These are phyloP conservation scores for Dioszegia crocea DNA, from an alignment of 768 basidiomycete genomes.

Conservation along the genomic window DNA sequence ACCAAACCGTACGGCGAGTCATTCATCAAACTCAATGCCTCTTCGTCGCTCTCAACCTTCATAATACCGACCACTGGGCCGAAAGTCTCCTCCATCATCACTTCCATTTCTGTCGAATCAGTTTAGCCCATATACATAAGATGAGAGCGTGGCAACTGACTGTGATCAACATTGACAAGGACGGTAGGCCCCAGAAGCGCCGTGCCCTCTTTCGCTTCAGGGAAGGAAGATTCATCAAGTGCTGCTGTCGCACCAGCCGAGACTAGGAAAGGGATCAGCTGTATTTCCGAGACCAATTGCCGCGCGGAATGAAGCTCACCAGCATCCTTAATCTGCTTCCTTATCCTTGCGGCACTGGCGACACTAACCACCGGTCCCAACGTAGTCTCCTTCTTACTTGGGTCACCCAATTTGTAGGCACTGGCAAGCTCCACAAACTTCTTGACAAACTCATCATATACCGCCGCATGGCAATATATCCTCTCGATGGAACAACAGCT, in stretches of 20 bases:
- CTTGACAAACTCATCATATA: constrained; percentile 75
- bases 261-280: constrained; percentile 54
- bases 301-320: constrained; percentile 52
- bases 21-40: constrained; percentile 88
- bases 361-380: constrained; percentile 91
- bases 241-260: constrained; percentile 72
- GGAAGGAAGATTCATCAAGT: constrained; percentile 64
- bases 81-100: constrained; percentile 85
- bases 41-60: constrained; percentile 76
- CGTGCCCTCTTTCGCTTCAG: constrained; percentile 64
- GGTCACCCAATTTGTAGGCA: constrained; percentile 83
- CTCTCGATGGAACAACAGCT: constrained; percentile 91
- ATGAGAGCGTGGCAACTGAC: constrained; percentile 54
- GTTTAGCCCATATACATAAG: background rate
- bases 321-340: constrained; percentile 81
- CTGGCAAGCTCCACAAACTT: constrained; percentile 70
- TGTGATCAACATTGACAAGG: constrained; percentile 78
- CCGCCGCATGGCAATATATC: constrained; percentile 83
- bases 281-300: background rate
- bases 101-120: constrained; percentile 66
- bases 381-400: constrained; percentile 66
- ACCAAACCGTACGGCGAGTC: constrained; percentile 85
- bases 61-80: constrained; percentile 91
- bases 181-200: constrained; percentile 90
- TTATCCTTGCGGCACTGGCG: constrained; percentile 75